phyloP scores from a whole-genome alignment of 2,329 filamentous ascomycete genomes.

The Pseudonectria foliicola region DNA sequence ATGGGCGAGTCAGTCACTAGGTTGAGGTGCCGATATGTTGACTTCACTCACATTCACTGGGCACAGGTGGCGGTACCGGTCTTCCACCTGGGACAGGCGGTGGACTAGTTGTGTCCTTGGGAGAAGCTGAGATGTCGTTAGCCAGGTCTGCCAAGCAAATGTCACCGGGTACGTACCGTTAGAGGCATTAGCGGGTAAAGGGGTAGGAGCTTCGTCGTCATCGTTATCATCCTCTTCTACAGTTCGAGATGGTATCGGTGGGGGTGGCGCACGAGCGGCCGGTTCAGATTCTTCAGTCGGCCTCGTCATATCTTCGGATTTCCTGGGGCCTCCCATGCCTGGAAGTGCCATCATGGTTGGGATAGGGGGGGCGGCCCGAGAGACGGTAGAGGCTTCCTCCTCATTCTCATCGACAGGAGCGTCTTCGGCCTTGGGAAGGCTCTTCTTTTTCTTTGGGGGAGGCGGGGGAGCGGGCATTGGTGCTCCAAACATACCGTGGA shows the following conservation, averaged over 20 bases:
- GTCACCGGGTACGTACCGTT: slow-evolving; percentile 12
- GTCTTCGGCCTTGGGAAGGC: slow-evolving; percentile 37
- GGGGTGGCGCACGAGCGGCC: slow-evolving; percentile 20
- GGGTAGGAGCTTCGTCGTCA: slow-evolving; percentile 29
- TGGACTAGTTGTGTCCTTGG: slow-evolving; percentile 28
- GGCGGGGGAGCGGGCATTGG: slow-evolving; percentile 57
- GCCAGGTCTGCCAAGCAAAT: slow-evolving; percentile 1
- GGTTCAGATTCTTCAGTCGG: slow-evolving; percentile 27
- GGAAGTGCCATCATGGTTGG: slow-evolving; percentile 60
- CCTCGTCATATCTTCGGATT: slow-evolving; percentile 35
- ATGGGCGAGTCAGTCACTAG: slow-evolving; percentile 14
- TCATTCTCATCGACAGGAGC: slow-evolving; percentile 35
- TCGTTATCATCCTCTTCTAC: slow-evolving; percentile 25
- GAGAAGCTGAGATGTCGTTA: slow-evolving; percentile 27
- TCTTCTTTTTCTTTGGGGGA: slow-evolving; percentile 47
- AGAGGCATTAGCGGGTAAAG: slow-evolving; percentile 21
- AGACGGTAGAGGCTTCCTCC: slow-evolving; percentile 36
- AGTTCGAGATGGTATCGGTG: slow-evolving; percentile 21
- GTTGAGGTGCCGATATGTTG: slow-evolving; percentile 11
- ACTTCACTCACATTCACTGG: slow-evolving; percentile 50
- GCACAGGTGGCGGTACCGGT: slow-evolving; percentile 51
- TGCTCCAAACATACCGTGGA: slow-evolving; percentile 86
- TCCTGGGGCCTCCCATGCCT: slow-evolving; percentile 58
- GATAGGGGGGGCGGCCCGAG: slow-evolving; percentile 44
- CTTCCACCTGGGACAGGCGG: slow-evolving; percentile 44